Percentiles rank a stretch among this genome's conserved stretches.
phyloP scores from a whole-genome alignment of 2,329 filamentous ascomycete genomes.

The Shiraia bambusicola region DNA sequence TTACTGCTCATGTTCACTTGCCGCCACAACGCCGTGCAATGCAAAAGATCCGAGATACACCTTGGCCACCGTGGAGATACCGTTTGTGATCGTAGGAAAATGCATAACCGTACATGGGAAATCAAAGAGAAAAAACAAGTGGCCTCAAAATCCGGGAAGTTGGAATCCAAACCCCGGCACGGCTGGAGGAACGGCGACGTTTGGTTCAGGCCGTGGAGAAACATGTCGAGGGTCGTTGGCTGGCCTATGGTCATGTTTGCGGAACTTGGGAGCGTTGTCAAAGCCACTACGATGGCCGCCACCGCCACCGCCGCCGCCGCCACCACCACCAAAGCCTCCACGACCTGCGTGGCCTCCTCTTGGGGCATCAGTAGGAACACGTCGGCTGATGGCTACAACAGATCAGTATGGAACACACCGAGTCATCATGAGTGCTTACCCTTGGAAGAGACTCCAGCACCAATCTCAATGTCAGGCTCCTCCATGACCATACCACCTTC shows the following conservation, averaged over 20 bases:
- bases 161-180: slow-evolving; percentile 59
- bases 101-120: background rate
- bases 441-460: slow-evolving; percentile 94
- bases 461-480: slow-evolving; percentile 98
- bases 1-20: background rate
- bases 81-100: background rate
- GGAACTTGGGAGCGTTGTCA: slow-evolving; percentile 29
- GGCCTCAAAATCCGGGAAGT: slow-evolving; percentile 31
- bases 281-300: slow-evolving; percentile 19
- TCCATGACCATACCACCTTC: slow-evolving; percentile 86
- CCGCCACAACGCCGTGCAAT: slow-evolving; percentile 24
- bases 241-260: slow-evolving; percentile 30
- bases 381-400: slow-evolving; percentile 35
- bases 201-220: slow-evolving; percentile 39
- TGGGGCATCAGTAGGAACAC: slow-evolving; percentile 37
- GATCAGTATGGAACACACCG: slow-evolving; percentile 12
- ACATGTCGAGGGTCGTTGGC: slow-evolving; percentile 37
- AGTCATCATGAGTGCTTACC: slow-evolving; percentile 45
- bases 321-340: slow-evolving; percentile 16
- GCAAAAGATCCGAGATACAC: slow-evolving; percentile 7
- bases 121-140: background rate
- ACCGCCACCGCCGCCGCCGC: slow-evolving; percentile 15
- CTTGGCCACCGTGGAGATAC: background rate
- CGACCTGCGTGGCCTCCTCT: slow-evolving; percentile 28
- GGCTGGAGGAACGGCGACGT: slow-evolving; percentile 55